Evolutionary conservation across 805 yeast species (phyloP).

Genomic region (Brettanomyces bruxellensis): DNA sequence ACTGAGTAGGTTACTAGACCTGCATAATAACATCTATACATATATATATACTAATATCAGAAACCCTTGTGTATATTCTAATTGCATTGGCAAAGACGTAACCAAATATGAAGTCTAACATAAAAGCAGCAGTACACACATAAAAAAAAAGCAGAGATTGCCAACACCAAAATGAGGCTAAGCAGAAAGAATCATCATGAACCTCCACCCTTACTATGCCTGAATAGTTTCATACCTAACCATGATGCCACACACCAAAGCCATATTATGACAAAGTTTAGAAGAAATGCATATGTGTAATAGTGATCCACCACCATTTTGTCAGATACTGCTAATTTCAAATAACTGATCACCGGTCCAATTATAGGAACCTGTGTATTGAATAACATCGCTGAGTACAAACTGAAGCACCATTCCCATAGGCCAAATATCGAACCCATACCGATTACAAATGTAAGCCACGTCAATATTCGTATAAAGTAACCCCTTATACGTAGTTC

Average conservation of each 20-base stretch:
- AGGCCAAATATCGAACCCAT: constrained; percentile 23
- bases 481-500: constrained; percentile 19
- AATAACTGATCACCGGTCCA: background rate
- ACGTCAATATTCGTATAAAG: constrained; percentile 15
- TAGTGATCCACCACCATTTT: constrained; percentile 18
- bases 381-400: background rate
- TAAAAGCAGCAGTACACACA: too few species aligned
- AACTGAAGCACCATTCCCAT: constrained; percentile 21
- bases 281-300: constrained; percentile 21
- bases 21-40: background rate
- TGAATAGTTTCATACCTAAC: constrained; percentile 72
- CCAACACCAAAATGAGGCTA: too few species aligned
- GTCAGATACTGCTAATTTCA: constrained; percentile 4
- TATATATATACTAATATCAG: background rate
- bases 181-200: constrained; percentile 4
- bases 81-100: too few species aligned
- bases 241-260: constrained; percentile 69
- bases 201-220: constrained; percentile 65
- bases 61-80: too few species aligned
- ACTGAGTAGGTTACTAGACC: constrained; percentile 1
- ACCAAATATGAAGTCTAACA: too few species aligned
- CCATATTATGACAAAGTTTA: constrained; percentile 35
- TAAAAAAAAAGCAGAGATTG: too few species aligned
- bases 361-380: background rate
- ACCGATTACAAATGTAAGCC: constrained; percentile 20